phyloP scores from a whole-genome alignment of 2,329 filamentous ascomycete species.

The Thermoascus crustaceus region DNA sequence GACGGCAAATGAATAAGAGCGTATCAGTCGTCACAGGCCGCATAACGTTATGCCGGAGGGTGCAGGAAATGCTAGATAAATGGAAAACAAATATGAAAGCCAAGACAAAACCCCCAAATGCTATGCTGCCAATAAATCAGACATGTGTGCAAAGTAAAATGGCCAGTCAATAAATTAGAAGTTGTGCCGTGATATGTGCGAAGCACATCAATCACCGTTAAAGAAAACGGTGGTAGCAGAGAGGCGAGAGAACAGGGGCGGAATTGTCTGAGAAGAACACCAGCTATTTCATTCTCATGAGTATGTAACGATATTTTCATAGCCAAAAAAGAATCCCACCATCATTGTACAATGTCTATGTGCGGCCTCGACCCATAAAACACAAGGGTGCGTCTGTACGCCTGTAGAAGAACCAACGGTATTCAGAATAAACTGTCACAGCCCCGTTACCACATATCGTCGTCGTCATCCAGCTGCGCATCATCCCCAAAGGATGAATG shows the following conservation, averaged over 20 bases:
- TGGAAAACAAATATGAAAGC: constrained; percentile 6
- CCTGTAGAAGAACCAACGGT: constrained; percentile 18
- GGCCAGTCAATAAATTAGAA: constrained; percentile 12
- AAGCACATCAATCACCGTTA: too few species aligned
- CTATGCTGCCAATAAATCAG: constrained; percentile 30
- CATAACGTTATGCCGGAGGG: constrained; percentile 3
- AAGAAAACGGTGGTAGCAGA: neutral
- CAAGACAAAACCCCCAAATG: constrained; percentile 23
- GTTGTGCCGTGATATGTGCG: too few species aligned
- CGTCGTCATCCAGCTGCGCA: constrained; percentile 34
- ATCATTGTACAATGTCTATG: constrained; percentile 24
- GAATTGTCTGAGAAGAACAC: neutral
- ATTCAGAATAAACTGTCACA: constrained; percentile 13
- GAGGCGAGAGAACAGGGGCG: neutral
- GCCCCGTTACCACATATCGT: constrained; percentile 41
- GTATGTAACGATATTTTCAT: constrained; percentile 7
- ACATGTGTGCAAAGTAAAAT: constrained; percentile 16
- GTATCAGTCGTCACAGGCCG: constrained; percentile 7
- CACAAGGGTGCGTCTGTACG: constrained; percentile 24
- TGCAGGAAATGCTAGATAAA: constrained; percentile 4
- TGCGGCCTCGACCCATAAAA: constrained; percentile 18
- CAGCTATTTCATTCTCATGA: neutral
- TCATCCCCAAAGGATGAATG: constrained; percentile 35
- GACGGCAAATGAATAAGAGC: constrained; percentile 4
- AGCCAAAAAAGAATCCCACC: constrained; percentile 4